A percentile compares a stretch with the other conserved stretches of the same genome.
Conservation (phyloP, 352 stramenopile species). For the Plasmopara viticola region DNA sequence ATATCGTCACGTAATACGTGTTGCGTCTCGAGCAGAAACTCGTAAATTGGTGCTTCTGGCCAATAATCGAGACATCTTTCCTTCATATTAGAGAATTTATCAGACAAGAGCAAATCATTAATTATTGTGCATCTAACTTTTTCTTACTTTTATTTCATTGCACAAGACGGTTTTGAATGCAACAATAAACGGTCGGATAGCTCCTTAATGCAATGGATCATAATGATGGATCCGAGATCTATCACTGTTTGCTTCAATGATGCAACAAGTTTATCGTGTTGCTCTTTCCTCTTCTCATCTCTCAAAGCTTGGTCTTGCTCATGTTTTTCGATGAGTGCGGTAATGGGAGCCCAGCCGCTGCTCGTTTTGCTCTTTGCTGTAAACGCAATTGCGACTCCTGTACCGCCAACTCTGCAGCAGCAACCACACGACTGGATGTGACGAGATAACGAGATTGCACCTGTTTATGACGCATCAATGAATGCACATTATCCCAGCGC, state of each 20-base stretch:
- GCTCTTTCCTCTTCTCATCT: conserved; percentile 16
- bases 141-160: conserved; percentile 53
- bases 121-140: too few species aligned
- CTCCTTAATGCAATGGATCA: conserved; percentile 68
- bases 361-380: conserved; percentile 17
- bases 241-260: too few species aligned
- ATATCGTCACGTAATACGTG: conserved; percentile 61
- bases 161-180: conserved; percentile 56
- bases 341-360: conserved; percentile 4
- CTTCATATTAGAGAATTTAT: too few species aligned
- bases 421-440: conserved; percentile 31
- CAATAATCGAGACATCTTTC: conserved; percentile 31
- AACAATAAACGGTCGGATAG: conserved; percentile 48
- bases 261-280: too few species aligned
- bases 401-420: conserved; percentile 42
- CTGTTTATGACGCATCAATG: not conserved
- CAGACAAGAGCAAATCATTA: too few species aligned
- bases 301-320: conserved; percentile 27
- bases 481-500: too few species aligned
- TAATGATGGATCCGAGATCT: conserved; percentile 24
- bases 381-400: not conserved
- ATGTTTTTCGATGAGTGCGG: conserved; percentile 28
- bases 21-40: conserved; percentile 56
- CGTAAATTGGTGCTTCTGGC: conserved; percentile 69
- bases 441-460: conserved; percentile 52